Conservation (phyloP, 1,284 basidiomycete genomes). For the Cryptococcus floricola region DNA sequence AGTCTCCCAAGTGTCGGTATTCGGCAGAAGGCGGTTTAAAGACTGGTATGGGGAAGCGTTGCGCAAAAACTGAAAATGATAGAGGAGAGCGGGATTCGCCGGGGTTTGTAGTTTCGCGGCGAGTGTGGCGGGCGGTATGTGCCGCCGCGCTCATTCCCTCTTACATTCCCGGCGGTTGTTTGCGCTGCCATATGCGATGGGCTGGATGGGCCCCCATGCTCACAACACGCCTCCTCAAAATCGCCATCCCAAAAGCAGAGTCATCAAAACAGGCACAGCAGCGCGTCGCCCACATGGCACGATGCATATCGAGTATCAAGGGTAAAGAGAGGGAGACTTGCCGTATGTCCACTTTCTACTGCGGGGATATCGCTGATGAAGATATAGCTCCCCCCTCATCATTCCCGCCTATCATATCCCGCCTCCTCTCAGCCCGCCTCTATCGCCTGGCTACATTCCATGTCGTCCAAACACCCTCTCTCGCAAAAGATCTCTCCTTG, state of each 20-base stretch:
- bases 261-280: neutral
- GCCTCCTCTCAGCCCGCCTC: constrained; percentile 30
- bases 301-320: neutral
- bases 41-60: constrained; percentile 27
- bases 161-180: neutral
- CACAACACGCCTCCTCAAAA: no score
- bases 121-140: neutral
- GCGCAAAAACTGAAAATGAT: constrained; percentile 15
- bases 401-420: constrained; percentile 23
- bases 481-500: constrained; percentile 20
- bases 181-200: no score
- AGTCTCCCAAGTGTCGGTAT: constrained; percentile 49
- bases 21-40: constrained; percentile 51
- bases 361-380: neutral
- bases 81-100: constrained; percentile 1
- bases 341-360: neutral
- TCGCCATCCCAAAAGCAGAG: no score
- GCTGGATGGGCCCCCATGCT: no score
- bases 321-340: neutral
- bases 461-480: constrained; percentile 28
- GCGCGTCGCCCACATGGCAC: neutral
- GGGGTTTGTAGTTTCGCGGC: constrained; percentile 5
- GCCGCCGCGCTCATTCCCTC: neutral
- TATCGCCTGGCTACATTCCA: constrained; percentile 37
- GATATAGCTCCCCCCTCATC: neutral